phyloP scores from a whole-genome alignment of 2,329 filamentous ascomycete genomes.

The Diplocarpon rosae region DNA sequence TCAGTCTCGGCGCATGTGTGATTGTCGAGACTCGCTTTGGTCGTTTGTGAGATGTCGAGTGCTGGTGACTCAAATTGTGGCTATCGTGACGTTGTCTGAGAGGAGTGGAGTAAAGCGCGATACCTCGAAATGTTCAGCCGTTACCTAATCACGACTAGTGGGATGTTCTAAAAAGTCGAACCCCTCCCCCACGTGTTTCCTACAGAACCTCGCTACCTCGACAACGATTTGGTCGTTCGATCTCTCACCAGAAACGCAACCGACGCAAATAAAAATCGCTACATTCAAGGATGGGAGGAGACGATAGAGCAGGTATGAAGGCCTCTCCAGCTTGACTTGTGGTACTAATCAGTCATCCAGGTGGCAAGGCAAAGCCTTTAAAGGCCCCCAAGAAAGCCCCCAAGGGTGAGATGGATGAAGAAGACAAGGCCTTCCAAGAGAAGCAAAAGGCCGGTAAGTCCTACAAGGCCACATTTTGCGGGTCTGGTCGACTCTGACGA shows the following conservation, averaged over 20 bases:
- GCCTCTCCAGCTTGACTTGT: slow-evolving; percentile 2
- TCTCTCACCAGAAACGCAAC: too few relatives aligned
- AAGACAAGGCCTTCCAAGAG: slow-evolving; percentile 70
- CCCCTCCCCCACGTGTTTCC: slow-evolving; percentile 14
- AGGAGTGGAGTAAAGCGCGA: too few relatives aligned
- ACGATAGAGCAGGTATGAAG: slow-evolving; percentile 51
- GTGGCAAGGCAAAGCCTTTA: slow-evolving; percentile 73
- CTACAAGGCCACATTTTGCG: neutral
- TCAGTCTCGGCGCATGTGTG: slow-evolving; percentile 23
- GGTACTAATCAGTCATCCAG: slow-evolving; percentile 33
- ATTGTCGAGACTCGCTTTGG: neutral
- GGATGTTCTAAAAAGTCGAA: slow-evolving; percentile 6
- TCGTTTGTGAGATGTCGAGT: neutral
- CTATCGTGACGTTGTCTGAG: too few relatives aligned
- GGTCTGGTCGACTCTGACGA: slow-evolving; percentile 2
- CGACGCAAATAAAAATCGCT: too few relatives aligned
- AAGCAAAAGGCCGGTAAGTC: slow-evolving; percentile 74
- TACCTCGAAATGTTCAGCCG: too few relatives aligned
- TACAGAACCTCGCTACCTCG: neutral
- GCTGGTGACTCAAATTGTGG: too few relatives aligned
- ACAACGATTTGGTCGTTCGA: too few relatives aligned
- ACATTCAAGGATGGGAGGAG: slow-evolving; percentile 45
- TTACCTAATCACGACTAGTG: slow-evolving; percentile 1
- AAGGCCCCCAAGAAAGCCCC: slow-evolving; percentile 78
- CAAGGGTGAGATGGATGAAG: slow-evolving; percentile 73